Base-by-base conservation (phyloP, 495 filamentous ascomycete genomes). In the Astrocystis sublimbata region DNA sequence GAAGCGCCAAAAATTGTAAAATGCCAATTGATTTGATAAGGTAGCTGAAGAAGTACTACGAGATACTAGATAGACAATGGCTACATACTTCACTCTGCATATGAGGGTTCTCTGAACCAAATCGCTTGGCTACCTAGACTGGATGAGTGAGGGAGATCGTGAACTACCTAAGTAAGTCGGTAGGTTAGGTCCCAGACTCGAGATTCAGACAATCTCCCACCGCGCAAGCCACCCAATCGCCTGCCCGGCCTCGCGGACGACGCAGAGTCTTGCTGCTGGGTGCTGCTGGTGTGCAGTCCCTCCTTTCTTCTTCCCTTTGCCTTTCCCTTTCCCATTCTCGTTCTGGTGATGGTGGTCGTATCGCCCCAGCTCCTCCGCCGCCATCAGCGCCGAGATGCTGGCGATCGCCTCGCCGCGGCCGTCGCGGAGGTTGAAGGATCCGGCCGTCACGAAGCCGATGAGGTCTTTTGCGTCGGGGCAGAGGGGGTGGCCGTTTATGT, bases 401-500 rank as follows among this genome's bases (percentile, higher is more conserved):
- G 90, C 94, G 60, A 98, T 81, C 0, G 88, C 93, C 23, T 87
- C 87, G 0, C 86, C 88, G 68, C 81, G 82, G 1, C 93, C 94
- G 60, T 92, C 85, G 6, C 85, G 86, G 3, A 97, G 79, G 64
- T 90, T 90, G 64, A 88, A 97, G 52, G 89, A 88, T 2, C 93
- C 94, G 2, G 88, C 89, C 23, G 92, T 97, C 21, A 97, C 87
- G 71, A 96, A 98, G 0, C 94, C 94, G 40, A 98, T 89, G 30
- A 97, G 77, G 68, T 97, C 91, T 13, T 83, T 80, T 62, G 90
- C 89, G 1, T 76, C 74, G 0, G 94, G 94, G 5, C 90, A 85
- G 1, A 83, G 69, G 0, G 90, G 85, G 60, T 90, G 85, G 0
- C 81, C 80, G 35, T 78, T 74, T 21, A 71, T 79, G 66, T 60